Evolutionary conservation across 208 protist species (phyloP).

Genomic region (Borovskyia barvae): DNA sequence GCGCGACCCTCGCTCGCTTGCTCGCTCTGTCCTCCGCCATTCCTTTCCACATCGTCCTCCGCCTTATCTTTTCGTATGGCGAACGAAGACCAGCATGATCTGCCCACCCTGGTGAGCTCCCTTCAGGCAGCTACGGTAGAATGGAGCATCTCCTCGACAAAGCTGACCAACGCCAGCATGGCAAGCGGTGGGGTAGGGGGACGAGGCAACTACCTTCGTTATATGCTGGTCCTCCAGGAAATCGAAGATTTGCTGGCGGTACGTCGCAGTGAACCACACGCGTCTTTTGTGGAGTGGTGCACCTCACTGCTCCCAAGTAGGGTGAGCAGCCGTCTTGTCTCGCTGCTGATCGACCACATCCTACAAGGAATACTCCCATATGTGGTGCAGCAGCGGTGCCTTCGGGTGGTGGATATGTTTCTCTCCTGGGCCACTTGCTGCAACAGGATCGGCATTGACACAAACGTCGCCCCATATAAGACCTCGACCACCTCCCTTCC

Average conservation of each 20-base stretch:
- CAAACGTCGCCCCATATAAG: neutral
- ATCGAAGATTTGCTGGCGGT: constrained; percentile 28
- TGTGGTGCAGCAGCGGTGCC: constrained; percentile 39
- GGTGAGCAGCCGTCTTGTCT: constrained; percentile 22
- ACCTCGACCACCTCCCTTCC: neutral
- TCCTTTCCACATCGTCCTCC: neutral
- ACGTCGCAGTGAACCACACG: constrained; percentile 1
- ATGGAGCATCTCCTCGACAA: constrained; percentile 14
- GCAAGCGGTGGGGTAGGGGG: constrained; percentile 5
- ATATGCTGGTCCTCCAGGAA: constrained; percentile 20
- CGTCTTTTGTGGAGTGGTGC: constrained; percentile 17
- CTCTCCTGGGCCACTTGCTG: constrained; percentile 24
- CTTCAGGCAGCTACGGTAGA: constrained; percentile 33
- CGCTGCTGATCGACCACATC: constrained; percentile 37
- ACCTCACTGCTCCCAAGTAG: constrained; percentile 20
- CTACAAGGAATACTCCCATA: constrained; percentile 43
- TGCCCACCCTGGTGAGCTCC: constrained; percentile 25
- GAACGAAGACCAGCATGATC: constrained; percentile 9
- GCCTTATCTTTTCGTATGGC: neutral
- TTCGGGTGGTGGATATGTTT: constrained; percentile 31
- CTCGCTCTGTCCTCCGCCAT: no score
- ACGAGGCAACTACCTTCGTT: constrained; percentile 18
- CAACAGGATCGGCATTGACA: constrained; percentile 9
- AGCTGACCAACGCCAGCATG: constrained; percentile 1
- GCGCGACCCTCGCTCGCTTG: no score